These are phyloP conservation scores for Saccharomycopsis fodiens DNA, from an alignment of 805 yeast genomes.

Conservation along the genomic window DNA sequence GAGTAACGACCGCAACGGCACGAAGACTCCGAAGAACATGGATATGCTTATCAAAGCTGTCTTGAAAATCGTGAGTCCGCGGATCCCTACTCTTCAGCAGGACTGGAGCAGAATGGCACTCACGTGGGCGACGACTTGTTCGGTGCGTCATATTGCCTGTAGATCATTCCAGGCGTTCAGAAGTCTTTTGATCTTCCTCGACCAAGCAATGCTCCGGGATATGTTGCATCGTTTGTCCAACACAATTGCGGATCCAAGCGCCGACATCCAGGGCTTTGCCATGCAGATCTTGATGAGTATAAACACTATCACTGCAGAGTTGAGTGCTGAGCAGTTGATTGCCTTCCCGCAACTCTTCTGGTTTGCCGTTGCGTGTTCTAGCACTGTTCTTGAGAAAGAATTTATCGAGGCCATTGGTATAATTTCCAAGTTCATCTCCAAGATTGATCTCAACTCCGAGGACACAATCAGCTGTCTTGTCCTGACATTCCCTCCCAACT, in stretches of 20 bases:
- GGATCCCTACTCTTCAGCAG: slow-evolving; percentile 48
- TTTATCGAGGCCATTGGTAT: slow-evolving; percentile 82
- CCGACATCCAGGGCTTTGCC: slow-evolving; percentile 92
- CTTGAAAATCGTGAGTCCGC: slow-evolving; percentile 45
- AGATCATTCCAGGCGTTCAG: slow-evolving; percentile 92
- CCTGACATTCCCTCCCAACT: slow-evolving; percentile 84
- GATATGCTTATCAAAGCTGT: slow-evolving; percentile 61
- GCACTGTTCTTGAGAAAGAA: slow-evolving; percentile 87
- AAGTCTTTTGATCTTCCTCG: slow-evolving; percentile 70
- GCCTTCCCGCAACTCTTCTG: slow-evolving; percentile 92
- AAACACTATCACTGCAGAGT: slow-evolving; percentile 83
- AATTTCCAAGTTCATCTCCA: slow-evolving; percentile 72
- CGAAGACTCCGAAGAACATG: slow-evolving; percentile 82
- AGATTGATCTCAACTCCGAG: slow-evolving; percentile 77
- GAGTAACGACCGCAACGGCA: slow-evolving; percentile 66
- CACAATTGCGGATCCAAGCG: slow-evolving; percentile 82
- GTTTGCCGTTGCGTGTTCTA: slow-evolving; percentile 88
- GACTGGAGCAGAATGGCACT: slow-evolving; percentile 84
- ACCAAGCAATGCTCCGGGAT: slow-evolving; percentile 83
- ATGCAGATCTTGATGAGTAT: slow-evolving; percentile 96
- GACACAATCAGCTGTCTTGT: slow-evolving; percentile 79
- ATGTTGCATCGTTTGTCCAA: slow-evolving; percentile 90
- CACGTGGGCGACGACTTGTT: slow-evolving; percentile 95
- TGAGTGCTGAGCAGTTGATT: slow-evolving; percentile 68
- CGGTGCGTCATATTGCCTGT: slow-evolving; percentile 94